Evolutionary conservation across 2,329 filamentous ascomycete species (phyloP), one percentile per base, ranked within the genome.

Genomic region (Penicillium digitatum): DNA sequence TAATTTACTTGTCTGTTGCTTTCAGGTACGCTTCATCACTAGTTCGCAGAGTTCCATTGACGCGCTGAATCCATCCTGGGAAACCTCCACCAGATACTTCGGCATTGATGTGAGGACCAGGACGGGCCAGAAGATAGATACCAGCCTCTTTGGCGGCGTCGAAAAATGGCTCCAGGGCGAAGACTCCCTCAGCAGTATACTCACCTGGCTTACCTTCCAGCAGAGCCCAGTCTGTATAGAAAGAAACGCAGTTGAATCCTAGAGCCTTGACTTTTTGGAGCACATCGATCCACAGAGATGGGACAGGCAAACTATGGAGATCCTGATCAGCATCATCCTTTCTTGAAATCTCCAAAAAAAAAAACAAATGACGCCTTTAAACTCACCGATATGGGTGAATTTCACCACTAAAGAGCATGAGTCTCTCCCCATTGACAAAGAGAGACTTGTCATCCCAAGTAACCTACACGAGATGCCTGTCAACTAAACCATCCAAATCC

Each of bases 221-320:
- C 2, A 93, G 75, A 3, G 87, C 87, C 90, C 89, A 95, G 63
- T 91, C 82, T 7, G 86, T 79, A 65, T 93, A 93, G 70, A 92
- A 90, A 0, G 87, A 90, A 1, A 92, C 87, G 42, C 83, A 82
- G 63, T 88, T 93, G 74, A 90, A 92, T 0, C 90, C 90, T 1
- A 91, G 74, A 0, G 88, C 86, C 71, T 88, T 91, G 70, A 93
- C 84, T 73, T 95, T 95, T 65, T 94, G 86, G 63, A 95, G 87
- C 2, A 93, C 68, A 61, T 93, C 89, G 9, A 88, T 77, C 77
- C 86, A 86, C 5, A 88, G 75, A 45, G 77, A 76, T 3, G 83
- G 79, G 1, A 87, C 84, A 1, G 85, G 84, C 1, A 87, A 72
- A 62, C 82, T 80, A 7, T 6, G 49, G 1, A 14, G 7, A 14